Evolutionary conservation across 371 early-diverging fungal genomes (phyloP), one percentile per base, ranked within the genome.

Genomic region (Mortierella sp.): DNA sequence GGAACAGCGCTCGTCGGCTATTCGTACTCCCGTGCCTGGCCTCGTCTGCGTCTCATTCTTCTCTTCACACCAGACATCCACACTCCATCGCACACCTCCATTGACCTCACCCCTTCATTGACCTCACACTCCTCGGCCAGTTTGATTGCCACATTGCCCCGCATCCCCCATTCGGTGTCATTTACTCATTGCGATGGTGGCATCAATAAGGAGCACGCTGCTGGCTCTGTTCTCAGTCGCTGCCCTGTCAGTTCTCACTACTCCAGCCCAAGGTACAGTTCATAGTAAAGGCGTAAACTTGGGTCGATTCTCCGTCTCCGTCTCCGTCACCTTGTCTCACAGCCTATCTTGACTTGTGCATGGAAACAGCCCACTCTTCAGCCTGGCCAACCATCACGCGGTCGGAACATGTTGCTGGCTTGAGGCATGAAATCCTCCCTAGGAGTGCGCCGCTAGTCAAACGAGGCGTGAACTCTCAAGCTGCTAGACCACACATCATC

Each of bases 401-500:
- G 17, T 60, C 69, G 34, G 77, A 76, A 21, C 59, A 60, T 40
- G 49, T 76, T 34, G 62, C 56, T 29, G 43, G 51, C 41, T 28
- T 76, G n/a, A 64, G 58, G 19, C 77, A 76, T 31, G 69, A 76
- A 9, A 61, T 76, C 37, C 52, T 76, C 0, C 65, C 69, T 16
- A 57, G 58, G 25, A 58, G 39, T 6, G 6, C 54, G 22, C 31
- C 46, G 2, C 47, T 53, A 41, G 45, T 46, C 25, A 52, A 60
- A 22, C 52, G 54, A 4, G 44, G 16, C 4, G 22, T 25, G 13
- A 34, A 37, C 22, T n/a, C 24, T 55, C 41, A 13, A n/a, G 24
- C 47, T 52, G 19, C 37, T 10, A 25, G 16, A 6, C 40, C 41
- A 12, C 24, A 46, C 12, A 54, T 60, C 34, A 59, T 67, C 53